A percentile compares a stretch with the other conserved stretches of the same genome.
Conservation (phyloP, 768 basidiomycete species). For the Clitopilus hobsonii region DNA sequence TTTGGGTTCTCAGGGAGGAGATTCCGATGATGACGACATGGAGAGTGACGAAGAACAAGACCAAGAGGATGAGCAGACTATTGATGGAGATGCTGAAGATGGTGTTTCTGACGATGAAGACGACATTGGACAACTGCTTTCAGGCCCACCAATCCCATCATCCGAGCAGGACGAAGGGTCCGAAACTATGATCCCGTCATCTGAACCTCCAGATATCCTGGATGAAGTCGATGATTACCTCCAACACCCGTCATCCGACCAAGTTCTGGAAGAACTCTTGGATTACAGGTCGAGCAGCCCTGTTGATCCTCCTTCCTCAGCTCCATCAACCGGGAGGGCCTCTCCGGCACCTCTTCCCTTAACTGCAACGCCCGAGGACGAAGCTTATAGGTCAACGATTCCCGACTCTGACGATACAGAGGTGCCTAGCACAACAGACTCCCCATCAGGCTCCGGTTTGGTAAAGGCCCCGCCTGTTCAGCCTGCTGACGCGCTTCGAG, state of each 20-base stretch:
- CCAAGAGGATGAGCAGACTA: constrained; percentile 25
- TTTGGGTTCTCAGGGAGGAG: constrained; percentile 27
- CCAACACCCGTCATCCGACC: neutral
- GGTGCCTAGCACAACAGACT: too few species aligned
- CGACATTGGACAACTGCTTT: constrained; percentile 9
- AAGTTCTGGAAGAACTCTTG: neutral
- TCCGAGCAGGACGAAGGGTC: neutral
- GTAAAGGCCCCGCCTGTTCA: too few species aligned
- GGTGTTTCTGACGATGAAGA: constrained; percentile 10
- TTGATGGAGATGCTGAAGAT: constrained; percentile 8
- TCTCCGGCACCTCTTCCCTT: neutral
- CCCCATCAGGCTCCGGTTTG: too few species aligned
- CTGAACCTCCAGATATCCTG: neutral
- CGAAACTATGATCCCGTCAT: neutral
- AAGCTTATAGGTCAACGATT: too few species aligned
- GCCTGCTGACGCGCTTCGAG: too few species aligned
- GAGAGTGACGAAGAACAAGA: constrained; percentile 26
- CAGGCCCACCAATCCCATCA: neutral
- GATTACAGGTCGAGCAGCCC: neutral
- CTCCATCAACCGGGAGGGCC: neutral
- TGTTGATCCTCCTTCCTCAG: neutral
- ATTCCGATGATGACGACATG: constrained; percentile 23
- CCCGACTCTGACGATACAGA: too few species aligned
- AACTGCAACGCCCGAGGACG: too few species aligned
- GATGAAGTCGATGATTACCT: neutral